These are phyloP conservation scores for Skeletonema tropicum DNA, from an alignment of 108 stramenopile genomes.

Conservation along the genomic window DNA sequence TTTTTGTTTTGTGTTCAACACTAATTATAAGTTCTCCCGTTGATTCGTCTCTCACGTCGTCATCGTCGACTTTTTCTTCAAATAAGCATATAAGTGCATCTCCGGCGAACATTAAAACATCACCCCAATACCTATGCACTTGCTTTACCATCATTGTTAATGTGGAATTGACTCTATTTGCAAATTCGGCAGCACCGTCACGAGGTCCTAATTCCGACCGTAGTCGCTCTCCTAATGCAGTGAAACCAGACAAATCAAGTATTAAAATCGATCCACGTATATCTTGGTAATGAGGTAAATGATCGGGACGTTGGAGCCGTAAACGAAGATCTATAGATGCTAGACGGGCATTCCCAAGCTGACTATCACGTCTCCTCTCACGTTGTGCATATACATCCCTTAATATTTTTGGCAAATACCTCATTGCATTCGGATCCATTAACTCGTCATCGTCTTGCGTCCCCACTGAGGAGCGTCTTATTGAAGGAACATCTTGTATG, in stretches of 20 bases:
- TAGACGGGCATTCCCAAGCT: conserved; percentile 35
- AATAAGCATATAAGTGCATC: conserved; percentile 70
- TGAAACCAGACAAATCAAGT: conserved; percentile 56
- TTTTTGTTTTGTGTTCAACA: conserved; percentile 26
- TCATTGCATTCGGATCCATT: conserved; percentile 42
- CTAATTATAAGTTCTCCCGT: conserved; percentile 11
- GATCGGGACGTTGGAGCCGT: conserved; percentile 43
- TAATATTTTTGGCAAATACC: conserved; percentile 50
- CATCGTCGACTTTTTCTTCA: conserved; percentile 39
- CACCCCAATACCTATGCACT: conserved; percentile 62
- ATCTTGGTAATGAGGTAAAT: conserved; percentile 46
- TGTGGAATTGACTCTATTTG: conserved; percentile 53
- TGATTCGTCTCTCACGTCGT: conserved; percentile 20
- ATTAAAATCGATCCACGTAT: conserved; percentile 51
- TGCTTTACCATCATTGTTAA: conserved; percentile 51
- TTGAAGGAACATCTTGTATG: background rate
- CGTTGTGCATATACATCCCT: conserved; percentile 51
- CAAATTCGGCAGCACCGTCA: conserved; percentile 59
- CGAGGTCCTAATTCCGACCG: conserved; percentile 47
- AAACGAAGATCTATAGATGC: conserved; percentile 42
- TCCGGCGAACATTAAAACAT: conserved; percentile 74
- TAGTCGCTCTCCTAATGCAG: conserved; percentile 53
- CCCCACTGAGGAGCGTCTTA: background rate
- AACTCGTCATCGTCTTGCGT: conserved; percentile 13
- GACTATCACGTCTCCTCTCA: conserved; percentile 6